Evolutionary conservation across 805 yeast genomes (phyloP).

Genomic region (Zygosaccharomyces kombuchaensis): DNA sequence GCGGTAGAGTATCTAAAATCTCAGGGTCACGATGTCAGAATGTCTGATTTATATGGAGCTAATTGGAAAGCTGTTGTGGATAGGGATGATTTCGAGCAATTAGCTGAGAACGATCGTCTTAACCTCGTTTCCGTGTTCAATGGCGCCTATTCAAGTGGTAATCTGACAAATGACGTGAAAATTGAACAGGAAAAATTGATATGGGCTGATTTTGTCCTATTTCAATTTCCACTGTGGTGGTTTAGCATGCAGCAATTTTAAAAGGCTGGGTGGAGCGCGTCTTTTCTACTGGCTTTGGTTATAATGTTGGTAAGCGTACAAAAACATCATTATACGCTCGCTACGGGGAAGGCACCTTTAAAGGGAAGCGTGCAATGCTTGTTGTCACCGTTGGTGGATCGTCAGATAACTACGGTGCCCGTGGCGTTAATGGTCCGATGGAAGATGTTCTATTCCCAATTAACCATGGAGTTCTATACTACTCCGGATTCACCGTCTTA

Average conservation of each 20-base stretch:
- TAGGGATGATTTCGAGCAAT: too few relatives aligned
- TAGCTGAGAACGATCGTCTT: too few relatives aligned
- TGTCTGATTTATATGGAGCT: conserved; percentile 26
- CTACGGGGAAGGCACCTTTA: conserved; percentile 26
- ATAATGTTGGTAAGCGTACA: conserved; percentile 22
- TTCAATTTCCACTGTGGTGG: conserved; percentile 36
- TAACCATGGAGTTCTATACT: conserved; percentile 24
- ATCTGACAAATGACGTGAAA: conserved; percentile 29
- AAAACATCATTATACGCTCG: conserved; percentile 14
- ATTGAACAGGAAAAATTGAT: conserved; percentile 28
- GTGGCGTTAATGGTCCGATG: conserved; percentile 23
- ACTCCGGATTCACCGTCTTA: conserved; percentile 24
- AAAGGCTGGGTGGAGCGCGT: conserved; percentile 33
- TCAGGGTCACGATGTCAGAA: conserved; percentile 28
- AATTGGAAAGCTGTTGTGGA: conserved; percentile 26
- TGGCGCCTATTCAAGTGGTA: too few relatives aligned
- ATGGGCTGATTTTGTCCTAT: conserved; percentile 34
- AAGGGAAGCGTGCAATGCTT: conserved; percentile 25
- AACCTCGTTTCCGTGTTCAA: too few relatives aligned
- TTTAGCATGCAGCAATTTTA: conserved; percentile 32
- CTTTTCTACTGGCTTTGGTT: conserved; percentile 23
- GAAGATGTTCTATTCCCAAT: conserved; percentile 26
- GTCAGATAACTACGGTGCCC: conserved; percentile 10
- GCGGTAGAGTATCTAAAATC: too few relatives aligned
- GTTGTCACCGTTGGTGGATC: conserved; percentile 18